phyloP scores from a whole-genome alignment of 805 yeast species.

The Kodamaea restingae region DNA sequence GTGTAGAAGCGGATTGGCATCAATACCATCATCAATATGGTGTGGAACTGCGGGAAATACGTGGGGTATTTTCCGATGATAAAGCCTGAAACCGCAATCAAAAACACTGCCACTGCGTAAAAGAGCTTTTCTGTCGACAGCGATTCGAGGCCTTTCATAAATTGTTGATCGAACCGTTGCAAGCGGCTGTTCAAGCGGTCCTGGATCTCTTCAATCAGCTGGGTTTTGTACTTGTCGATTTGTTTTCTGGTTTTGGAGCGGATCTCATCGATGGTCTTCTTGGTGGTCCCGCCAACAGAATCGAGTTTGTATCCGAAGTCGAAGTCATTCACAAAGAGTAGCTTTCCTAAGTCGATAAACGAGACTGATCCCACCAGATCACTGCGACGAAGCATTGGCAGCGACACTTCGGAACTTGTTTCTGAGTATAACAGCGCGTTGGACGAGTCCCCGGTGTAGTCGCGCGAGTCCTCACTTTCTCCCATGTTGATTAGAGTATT shows the following conservation, averaged over 20 bases:
- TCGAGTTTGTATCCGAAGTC: constrained; percentile 40
- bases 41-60: constrained; percentile 72
- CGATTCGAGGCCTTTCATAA: constrained; percentile 31
- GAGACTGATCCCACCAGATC: constrained; percentile 20
- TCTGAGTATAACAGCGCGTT: constrained; percentile 3
- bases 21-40: constrained; percentile 53
- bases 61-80: constrained; percentile 75
- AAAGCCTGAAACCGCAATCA: constrained; percentile 68
- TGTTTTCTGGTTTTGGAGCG: constrained; percentile 30
- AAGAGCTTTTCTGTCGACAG: constrained; percentile 64
- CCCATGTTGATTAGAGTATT: background rate
- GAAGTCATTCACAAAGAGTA: constrained; percentile 38
- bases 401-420: constrained; percentile 1
- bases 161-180: constrained; percentile 32
- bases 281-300: constrained; percentile 33
- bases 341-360: constrained; percentile 34
- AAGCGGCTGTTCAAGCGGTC: constrained; percentile 29
- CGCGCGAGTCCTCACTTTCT: background rate
- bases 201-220: constrained; percentile 28
- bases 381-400: constrained; percentile 5
- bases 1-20: constrained; percentile 85
- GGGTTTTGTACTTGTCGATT: constrained; percentile 23
- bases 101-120: constrained; percentile 67
- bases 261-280: constrained; percentile 33
- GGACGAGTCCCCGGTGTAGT: constrained; percentile 2